Percentiles rank a stretch among this genome's conserved stretches.
These are phyloP conservation scores for Fragaria vesca DNA, from an alignment of 306 rosid genomes.

Conservation along the genomic window DNA sequence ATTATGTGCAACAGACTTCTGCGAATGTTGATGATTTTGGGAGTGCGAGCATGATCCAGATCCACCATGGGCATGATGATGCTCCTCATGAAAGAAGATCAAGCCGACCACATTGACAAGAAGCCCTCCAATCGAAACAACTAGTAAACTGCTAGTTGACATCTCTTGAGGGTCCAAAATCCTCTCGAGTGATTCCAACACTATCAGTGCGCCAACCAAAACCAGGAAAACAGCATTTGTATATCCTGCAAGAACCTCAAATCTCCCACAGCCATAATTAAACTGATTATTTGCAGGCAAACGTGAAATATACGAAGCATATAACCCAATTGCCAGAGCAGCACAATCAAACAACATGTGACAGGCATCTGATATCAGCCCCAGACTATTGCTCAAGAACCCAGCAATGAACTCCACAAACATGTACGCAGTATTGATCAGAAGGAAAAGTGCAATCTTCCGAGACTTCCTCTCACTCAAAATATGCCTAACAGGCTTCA, in stretches of 20 bases:
- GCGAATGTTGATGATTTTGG: conserved; percentile 35
- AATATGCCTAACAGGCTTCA: conserved; percentile 76
- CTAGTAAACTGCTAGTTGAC: conserved; percentile 71
- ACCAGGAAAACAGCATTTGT: conserved; percentile 85
- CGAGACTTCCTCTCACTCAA: conserved; percentile 90
- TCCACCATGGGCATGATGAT: conserved; percentile 92
- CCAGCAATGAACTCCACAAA: conserved; percentile 89
- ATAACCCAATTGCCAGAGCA: conserved; percentile 91
- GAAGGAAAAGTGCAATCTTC: conserved; percentile 82
- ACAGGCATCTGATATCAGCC: conserved; percentile 90
- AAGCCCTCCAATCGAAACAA: conserved; percentile 87
- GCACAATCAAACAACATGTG: conserved; percentile 99
- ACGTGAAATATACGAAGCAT: conserved; percentile 92
- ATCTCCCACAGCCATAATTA: conserved; percentile 87
- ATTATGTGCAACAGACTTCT: conserved; percentile 32
- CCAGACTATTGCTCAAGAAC: conserved; percentile 94
- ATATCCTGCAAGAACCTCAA: conserved; percentile 91
- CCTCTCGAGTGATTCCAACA: conserved; percentile 87
- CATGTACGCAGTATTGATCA: conserved; percentile 85
- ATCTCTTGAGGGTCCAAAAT: conserved; percentile 94
- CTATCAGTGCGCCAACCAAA: conserved; percentile 89
- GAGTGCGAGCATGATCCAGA: conserved; percentile 49
- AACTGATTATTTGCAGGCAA: conserved; percentile 77
- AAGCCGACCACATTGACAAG: conserved; percentile 80
- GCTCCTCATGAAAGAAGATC: conserved; percentile 93